phyloP scores from a whole-genome alignment of 208 protist species.

The Angomonas deanei region DNA sequence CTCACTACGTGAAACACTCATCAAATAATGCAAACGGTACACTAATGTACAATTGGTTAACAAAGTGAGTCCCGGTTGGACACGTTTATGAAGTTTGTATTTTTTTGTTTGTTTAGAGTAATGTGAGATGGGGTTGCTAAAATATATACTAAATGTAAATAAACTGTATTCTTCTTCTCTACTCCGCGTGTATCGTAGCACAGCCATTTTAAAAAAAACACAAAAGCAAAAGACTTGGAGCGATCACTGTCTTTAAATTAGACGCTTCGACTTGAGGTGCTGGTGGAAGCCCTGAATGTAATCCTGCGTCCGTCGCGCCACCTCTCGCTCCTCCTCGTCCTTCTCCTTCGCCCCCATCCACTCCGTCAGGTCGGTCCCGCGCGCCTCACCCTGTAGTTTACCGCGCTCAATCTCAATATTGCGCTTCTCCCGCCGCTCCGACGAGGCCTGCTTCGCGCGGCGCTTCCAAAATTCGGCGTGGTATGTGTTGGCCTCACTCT shows the following conservation, averaged over 20 bases:
- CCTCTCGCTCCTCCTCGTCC: constrained; percentile 84
- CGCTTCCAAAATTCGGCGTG: constrained; percentile 89
- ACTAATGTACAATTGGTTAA: no score
- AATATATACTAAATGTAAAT: no score
- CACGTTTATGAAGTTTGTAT: no score
- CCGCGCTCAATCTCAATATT: constrained; percentile 65
- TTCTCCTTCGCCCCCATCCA: constrained; percentile 86
- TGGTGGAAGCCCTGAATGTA: constrained; percentile 90
- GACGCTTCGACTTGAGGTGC: constrained; percentile 83
- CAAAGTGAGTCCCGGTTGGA: no score
- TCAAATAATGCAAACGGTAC: no score
- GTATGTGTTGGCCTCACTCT: constrained; percentile 82
- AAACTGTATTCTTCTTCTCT: constrained; percentile 18
- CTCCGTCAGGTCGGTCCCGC: constrained; percentile 88
- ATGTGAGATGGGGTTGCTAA: not conserved
- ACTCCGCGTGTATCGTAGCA: not conserved
- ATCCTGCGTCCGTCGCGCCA: constrained; percentile 79
- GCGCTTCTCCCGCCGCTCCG: constrained; percentile 49
- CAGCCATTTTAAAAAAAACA: not conserved
- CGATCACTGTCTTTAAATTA: no score
- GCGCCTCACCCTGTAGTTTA: constrained; percentile 60
- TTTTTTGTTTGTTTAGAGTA: not conserved
- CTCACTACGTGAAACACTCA: no score
- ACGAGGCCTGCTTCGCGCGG: constrained; percentile 48
- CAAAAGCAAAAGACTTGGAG: not conserved